Conservation (phyloP, 805 yeast genomes). For the Scheffersomyces stipitis region DNA sequence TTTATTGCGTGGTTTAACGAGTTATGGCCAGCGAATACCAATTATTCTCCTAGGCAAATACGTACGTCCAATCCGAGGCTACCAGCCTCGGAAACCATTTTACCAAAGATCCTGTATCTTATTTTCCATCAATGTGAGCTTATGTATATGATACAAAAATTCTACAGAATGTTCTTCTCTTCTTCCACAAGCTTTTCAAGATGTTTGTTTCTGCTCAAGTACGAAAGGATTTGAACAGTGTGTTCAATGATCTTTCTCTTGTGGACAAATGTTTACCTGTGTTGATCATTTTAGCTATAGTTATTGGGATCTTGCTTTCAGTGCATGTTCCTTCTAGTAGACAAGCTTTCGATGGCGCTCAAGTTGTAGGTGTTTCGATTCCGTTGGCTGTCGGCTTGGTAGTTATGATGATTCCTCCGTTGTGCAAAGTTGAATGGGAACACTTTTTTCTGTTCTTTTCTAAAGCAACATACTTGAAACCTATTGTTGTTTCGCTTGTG, state of each 20-base stretch:
- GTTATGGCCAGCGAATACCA: too few species aligned
- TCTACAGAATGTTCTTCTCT: not conserved
- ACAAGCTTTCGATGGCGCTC: conserved; percentile 32
- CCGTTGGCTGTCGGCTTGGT: conserved; percentile 52
- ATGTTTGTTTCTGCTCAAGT: not conserved
- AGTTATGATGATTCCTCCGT: conserved; percentile 58
- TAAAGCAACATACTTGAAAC: conserved; percentile 16
- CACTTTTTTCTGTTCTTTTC: conserved; percentile 18
- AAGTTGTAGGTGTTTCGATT: conserved; percentile 39
- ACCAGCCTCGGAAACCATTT: too few species aligned
- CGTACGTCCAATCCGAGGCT: too few species aligned
- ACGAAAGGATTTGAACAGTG: not conserved
- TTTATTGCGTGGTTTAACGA: too few species aligned
- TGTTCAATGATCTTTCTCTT: conserved; percentile 18
- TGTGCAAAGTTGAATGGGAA: conserved; percentile 57
- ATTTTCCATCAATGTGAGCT: too few species aligned
- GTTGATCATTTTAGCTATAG: conserved; percentile 34
- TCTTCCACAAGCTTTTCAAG: not conserved
- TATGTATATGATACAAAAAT: too few species aligned
- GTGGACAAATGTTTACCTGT: conserved; percentile 38
- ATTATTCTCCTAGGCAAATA: too few species aligned
- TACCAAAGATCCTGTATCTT: too few species aligned
- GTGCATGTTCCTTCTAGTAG: conserved; percentile 40
- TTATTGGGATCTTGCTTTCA: conserved; percentile 39
- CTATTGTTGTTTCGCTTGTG: conserved; percentile 38